A percentile compares a stretch with the other conserved stretches of the same genome.
Evolutionary conservation across 1,139 yeast genomes (phyloP).

Genomic region (Trichomonascaceae sp.): DNA sequence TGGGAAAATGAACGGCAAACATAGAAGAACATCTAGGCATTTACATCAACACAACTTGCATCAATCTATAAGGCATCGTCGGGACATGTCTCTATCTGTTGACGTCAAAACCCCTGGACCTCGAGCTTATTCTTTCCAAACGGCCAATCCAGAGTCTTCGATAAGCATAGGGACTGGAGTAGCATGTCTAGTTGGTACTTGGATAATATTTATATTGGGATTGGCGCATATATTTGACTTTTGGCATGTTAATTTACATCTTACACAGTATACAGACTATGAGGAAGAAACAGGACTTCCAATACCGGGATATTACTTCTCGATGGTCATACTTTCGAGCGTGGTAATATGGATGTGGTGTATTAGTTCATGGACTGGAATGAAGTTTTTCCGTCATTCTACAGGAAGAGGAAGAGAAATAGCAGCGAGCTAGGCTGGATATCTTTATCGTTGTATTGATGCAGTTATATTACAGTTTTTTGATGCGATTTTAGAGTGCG

Average conservation of each 20-base stretch:
- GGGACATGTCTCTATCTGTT: slow-evolving; percentile 9
- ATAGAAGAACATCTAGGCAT: not conserved
- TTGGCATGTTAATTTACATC: slow-evolving; percentile 14
- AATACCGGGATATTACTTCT: slow-evolving; percentile 42
- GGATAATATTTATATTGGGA: slow-evolving; percentile 26
- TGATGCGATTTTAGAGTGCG: too few species aligned
- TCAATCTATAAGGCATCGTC: slow-evolving; percentile 13
- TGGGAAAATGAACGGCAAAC: not conserved
- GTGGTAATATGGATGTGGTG: slow-evolving; percentile 76
- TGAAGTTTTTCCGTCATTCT: slow-evolving; percentile 70
- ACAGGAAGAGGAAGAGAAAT: slow-evolving; percentile 40
- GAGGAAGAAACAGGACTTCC: slow-evolving; percentile 36
- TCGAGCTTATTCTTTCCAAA: not conserved
- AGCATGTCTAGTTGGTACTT: slow-evolving; percentile 22
- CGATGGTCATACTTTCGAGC: slow-evolving; percentile 44
- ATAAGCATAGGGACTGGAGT: slow-evolving; percentile 7
- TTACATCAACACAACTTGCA: not conserved
- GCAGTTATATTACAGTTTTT: too few species aligned
- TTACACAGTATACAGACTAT: slow-evolving; percentile 15
- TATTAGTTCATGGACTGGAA: slow-evolving; percentile 66
- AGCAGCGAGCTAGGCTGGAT: not conserved
- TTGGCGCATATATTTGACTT: slow-evolving; percentile 25
- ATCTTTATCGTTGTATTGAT: not conserved
- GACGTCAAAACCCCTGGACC: slow-evolving; percentile 1
- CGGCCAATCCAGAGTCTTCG: not conserved